Percentiles rank a stretch among this genome's conserved stretches.
These are phyloP conservation scores for Plasmodium billcollinsi DNA, from an alignment of 169 alveolate species.

Conservation along the genomic window DNA sequence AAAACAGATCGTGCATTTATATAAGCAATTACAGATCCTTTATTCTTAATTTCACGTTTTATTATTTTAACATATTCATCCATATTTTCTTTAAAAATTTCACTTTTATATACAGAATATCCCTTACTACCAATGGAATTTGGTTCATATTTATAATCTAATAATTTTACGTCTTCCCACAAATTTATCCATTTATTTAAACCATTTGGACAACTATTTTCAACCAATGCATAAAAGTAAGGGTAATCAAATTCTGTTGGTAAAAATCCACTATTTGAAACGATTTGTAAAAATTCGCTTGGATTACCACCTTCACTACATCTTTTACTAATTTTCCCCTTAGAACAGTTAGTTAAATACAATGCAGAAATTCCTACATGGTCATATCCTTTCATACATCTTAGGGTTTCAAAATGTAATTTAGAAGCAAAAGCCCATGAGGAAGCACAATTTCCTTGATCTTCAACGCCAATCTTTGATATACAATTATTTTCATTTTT, in stretches of 20 bases:
- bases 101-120: not conserved
- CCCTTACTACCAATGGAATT: not conserved
- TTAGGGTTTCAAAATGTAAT: not conserved
- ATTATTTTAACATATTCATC: slow-evolving; percentile 37
- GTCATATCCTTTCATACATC: slow-evolving; percentile 33
- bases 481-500: slow-evolving; percentile 5
- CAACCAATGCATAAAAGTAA: not conserved
- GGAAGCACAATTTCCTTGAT: slow-evolving; percentile 16
- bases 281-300: slow-evolving; percentile 2
- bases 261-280: not conserved
- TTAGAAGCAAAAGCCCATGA: slow-evolving; percentile 15
- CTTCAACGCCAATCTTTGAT: not conserved
- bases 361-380: not conserved
- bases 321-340: not conserved
- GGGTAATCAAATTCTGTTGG: not conserved
- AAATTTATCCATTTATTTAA: not conserved
- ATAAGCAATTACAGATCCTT: slow-evolving; percentile 54
- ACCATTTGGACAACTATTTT: not conserved
- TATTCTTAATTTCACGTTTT: slow-evolving; percentile 29
- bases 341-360: not conserved
- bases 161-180: not conserved
- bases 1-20: slow-evolving; percentile 24
- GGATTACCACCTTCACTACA: not conserved
- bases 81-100: not conserved
- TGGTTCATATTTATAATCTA: not conserved